Base-by-base conservation (phyloP, 192 early-diverging fungal species). In the Coemansia sp. region DNA sequence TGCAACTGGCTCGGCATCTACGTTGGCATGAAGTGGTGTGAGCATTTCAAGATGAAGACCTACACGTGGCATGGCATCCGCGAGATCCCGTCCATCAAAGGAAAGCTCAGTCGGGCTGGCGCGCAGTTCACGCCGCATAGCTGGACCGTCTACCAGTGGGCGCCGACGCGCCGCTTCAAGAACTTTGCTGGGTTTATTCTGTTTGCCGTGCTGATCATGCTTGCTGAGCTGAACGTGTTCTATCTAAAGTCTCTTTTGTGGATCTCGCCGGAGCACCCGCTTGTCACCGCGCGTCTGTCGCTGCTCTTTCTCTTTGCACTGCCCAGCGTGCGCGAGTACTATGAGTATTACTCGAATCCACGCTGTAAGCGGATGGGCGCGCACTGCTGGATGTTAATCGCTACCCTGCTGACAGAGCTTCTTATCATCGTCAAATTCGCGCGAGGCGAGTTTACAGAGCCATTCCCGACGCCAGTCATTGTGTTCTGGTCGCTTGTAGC, bases 1-100 rank as follows among this genome's bases (percentile, higher is more conserved):
- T 93, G 94, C 72, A 98, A 98, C 68, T 98, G 96, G 96, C 67
- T 87, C 14, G 96, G 96, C 27, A 91, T 92, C 63, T 93, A 92
- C 67, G 50, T 96, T 23, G 96, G 96, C 34, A 95, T 97, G 89
- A 98, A 98, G 82, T 91, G 90, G 23, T 98, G 96, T 76, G 91
- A 98, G 75, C 91, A 95, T 75, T 94, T 94, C 72, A 91, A 92
- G 59, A 87, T 96, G 85, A 95, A 94, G 87, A 91, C 92, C 25
- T 98, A 98, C 71, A 94, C 93, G 2, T 98, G 94, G 92, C 88
- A 91, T 71, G 93, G 94, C 19, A 82, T 96, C 61, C 87, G 85
- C 60, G 84, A 94, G 55, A 96, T 98, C 69, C 86, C 82, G 29
- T 86, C 91, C 17, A 76, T 92, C 63, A 84, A 87, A 57, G 96